A percentile compares a stretch with the other conserved stretches of the same genome.
phyloP scores from a whole-genome alignment of 176 grass and related monocot species.

The Phragmites australis region DNA sequence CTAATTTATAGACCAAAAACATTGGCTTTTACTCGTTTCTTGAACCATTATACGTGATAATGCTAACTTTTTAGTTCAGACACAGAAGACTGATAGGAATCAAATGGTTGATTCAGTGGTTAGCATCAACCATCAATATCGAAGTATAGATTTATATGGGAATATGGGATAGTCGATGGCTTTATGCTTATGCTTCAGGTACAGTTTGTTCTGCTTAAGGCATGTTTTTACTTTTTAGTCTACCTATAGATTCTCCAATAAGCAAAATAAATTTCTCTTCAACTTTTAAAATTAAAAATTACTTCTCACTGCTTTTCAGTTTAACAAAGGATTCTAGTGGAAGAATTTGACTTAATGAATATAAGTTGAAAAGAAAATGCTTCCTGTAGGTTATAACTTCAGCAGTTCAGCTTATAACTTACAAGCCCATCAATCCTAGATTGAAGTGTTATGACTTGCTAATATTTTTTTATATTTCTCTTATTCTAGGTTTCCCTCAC shows the following conservation, averaged over 20 bases:
- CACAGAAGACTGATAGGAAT: too few species aligned
- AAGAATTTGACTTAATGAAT: not conserved
- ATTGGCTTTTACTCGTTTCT: too few species aligned
- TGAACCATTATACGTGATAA: too few species aligned
- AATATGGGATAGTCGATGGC: not conserved
- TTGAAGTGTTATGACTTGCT: not conserved
- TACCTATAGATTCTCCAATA: too few species aligned
- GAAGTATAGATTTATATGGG: too few species aligned
- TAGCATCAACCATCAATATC: too few species aligned
- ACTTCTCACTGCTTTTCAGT: not conserved
- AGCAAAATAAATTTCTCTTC: too few species aligned
- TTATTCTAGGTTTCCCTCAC: not conserved
- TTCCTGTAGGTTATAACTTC: not conserved
- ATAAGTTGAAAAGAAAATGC: not conserved
- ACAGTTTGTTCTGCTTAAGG: not conserved
- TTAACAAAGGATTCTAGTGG: not conserved
- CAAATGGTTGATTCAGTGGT: too few species aligned
- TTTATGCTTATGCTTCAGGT: not conserved
- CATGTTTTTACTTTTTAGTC: too few species aligned
- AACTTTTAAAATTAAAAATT: not conserved
- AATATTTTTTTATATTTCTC: not conserved
- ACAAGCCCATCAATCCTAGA: too few species aligned
- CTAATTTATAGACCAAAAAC: not conserved
- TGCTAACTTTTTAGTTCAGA: too few species aligned
- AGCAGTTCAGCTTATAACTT: not conserved